Percentiles rank a stretch among this genome's conserved stretches.
These are phyloP conservation scores for Tetrahymena thermophila DNA, from an alignment of 73 alveolate species.

Conservation along the genomic window DNA sequence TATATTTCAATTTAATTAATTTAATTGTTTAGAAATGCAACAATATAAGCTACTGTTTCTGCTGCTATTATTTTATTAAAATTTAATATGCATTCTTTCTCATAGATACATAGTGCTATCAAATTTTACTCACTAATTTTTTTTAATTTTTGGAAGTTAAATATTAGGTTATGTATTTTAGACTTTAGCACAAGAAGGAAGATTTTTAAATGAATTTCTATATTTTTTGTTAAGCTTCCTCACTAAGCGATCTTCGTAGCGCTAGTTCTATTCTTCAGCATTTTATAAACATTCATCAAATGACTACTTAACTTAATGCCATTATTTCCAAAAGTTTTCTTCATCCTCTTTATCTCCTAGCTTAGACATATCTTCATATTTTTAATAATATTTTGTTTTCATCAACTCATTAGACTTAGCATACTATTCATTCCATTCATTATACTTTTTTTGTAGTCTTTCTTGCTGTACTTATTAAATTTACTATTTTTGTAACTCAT, in stretches of 20 bases:
- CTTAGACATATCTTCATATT: not conserved
- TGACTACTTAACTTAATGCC: not conserved
- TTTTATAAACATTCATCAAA: not conserved
- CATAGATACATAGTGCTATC: not conserved
- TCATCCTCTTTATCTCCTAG: not conserved
- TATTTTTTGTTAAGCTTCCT: not conserved
- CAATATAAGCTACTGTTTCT: not conserved
- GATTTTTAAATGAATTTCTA: not conserved
- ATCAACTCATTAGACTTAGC: not conserved
- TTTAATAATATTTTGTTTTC: not conserved
- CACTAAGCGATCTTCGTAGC: not conserved
- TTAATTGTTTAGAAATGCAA: not conserved
- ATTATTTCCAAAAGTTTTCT: not conserved
- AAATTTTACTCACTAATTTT: not conserved
- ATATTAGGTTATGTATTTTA: not conserved
- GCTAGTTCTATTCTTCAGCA: not conserved
- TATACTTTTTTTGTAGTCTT: not conserved
- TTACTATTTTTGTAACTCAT: not conserved
- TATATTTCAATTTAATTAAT: too few relatives aligned
- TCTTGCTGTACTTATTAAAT: not conserved
- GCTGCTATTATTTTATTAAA: not conserved
- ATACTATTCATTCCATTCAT: not conserved
- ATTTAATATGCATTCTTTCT: not conserved
- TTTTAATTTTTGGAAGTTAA: not conserved
- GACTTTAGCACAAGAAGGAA: not conserved